Percentiles rank a stretch among this genome's conserved stretches.
Conservation (phyloP, 805 yeast genomes). For the Wickerhamomyces xylosicus region DNA sequence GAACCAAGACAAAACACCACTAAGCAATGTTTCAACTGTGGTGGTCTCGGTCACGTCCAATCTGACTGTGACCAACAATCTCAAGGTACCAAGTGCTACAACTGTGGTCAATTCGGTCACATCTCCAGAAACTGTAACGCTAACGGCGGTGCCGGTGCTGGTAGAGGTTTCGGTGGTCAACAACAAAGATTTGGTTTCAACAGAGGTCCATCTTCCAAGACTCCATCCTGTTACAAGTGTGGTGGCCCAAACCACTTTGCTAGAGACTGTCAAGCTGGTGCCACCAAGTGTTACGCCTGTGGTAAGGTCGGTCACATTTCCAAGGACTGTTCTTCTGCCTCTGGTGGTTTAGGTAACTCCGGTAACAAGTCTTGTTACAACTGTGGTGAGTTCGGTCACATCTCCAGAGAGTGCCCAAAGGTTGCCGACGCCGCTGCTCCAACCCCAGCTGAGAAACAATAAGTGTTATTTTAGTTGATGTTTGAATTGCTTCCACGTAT, state of each 20-base stretch:
- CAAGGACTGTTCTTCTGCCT: conserved; percentile 60
- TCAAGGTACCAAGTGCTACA: conserved; percentile 65
- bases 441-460: neutral
- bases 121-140: conserved; percentile 59
- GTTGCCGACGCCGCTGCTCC: neutral
- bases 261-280: conserved; percentile 69
- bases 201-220: conserved; percentile 19
- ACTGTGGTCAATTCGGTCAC: conserved; percentile 72
- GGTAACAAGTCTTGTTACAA: conserved; percentile 30
- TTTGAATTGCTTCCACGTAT: too few relatives aligned
- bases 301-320: conserved; percentile 86
- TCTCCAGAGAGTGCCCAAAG: conserved; percentile 61
- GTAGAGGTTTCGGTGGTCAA: conserved; percentile 10
- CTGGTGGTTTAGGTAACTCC: conserved; percentile 33
- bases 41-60: conserved; percentile 82
- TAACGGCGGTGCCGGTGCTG: conserved; percentile 11
- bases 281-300: conserved; percentile 82
- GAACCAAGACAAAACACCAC: conserved; percentile 76
- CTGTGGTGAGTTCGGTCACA: conserved; percentile 63
- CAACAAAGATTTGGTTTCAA: conserved; percentile 4
- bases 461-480: too few relatives aligned
- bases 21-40: conserved; percentile 91
- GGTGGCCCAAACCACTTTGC: conserved; percentile 93
- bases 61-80: conserved; percentile 61
- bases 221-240: conserved; percentile 74